Percentiles rank a stretch among this genome's conserved stretches.
Evolutionary conservation across 169 alveolate species (phyloP).

Genomic region (Babesia ovata): DNA sequence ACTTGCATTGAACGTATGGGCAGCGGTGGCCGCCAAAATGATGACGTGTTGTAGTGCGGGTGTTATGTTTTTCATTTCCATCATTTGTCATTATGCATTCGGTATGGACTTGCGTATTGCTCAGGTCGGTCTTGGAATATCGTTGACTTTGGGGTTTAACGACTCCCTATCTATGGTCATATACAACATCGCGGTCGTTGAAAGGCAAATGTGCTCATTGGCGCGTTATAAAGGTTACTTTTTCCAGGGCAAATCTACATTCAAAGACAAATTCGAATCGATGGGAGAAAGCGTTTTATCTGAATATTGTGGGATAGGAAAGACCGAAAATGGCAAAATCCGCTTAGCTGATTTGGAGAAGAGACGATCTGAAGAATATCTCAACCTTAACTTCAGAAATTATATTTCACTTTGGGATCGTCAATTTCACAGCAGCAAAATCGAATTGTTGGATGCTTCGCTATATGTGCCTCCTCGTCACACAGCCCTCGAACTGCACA

Average conservation of each 20-base stretch:
- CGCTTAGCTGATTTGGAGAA: background rate
- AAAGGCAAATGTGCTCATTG: constrained; percentile 33
- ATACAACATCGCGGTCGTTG: constrained; percentile 7
- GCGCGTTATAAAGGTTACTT: constrained; percentile 6
- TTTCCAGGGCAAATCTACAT: constrained; percentile 2
- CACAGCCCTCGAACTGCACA: constrained; percentile 6
- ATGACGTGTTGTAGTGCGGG: constrained; percentile 1
- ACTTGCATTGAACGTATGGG: constrained; percentile 30
- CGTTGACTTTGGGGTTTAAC: constrained; percentile 7
- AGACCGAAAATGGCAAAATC: background rate
- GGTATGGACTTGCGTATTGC: constrained; percentile 25
- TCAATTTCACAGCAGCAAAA: background rate
- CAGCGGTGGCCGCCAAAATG: constrained; percentile 26
- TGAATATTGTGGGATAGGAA: background rate
- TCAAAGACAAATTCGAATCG: constrained; percentile 8
- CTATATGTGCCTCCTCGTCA: constrained; percentile 16
- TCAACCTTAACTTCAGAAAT: constrained; percentile 6
- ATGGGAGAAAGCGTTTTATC: constrained; percentile 19
- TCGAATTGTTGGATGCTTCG: constrained; percentile 14
- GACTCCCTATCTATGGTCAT: background rate
- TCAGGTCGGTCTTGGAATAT: constrained; percentile 9
- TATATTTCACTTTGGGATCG: background rate
- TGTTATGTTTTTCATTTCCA: constrained; percentile 1
- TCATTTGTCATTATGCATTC: background rate
- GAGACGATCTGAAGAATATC: constrained; percentile 19